Evolutionary conservation across 2,329 filamentous ascomycete genomes (phyloP).

Genomic region (Aspergillus carbonarius): DNA sequence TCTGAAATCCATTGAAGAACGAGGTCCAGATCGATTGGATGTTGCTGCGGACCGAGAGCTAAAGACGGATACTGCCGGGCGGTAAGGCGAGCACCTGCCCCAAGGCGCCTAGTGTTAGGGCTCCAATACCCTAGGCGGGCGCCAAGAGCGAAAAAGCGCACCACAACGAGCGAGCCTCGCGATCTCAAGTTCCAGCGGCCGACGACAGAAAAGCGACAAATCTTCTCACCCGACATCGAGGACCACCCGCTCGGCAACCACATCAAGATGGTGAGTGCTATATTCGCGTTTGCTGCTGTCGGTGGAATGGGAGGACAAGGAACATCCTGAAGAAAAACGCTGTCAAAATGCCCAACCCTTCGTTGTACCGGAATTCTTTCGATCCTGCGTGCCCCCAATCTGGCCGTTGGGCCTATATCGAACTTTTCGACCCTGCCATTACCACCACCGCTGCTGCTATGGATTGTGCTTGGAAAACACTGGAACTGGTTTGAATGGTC

Average conservation of each 20-base stretch:
- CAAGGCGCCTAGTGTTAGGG: conserved; percentile 40
- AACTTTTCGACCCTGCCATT: conserved; percentile 3
- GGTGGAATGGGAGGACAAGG: conserved; percentile 6
- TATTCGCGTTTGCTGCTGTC: conserved; percentile 12
- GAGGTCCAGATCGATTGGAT: not conserved
- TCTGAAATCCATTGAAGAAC: not conserved
- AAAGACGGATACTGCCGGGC: conserved; percentile 16
- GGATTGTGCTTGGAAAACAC: conserved; percentile 3
- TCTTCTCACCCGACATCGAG: conserved; percentile 41
- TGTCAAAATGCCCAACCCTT: conserved; percentile 1
- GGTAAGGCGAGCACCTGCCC: conserved; percentile 14
- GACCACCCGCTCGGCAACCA: conserved; percentile 44
- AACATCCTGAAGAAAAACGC: not conserved
- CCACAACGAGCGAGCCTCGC: conserved; percentile 32
- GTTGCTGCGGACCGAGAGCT: not conserved
- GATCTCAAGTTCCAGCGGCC: conserved; percentile 34
- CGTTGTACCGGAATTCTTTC: conserved; percentile 13
- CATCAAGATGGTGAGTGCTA: conserved; percentile 48
- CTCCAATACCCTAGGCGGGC: conserved; percentile 39
- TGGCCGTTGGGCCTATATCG: conserved; percentile 8
- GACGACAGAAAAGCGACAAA: conserved; percentile 40
- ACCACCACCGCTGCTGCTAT: not conserved
- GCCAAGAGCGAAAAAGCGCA: conserved; percentile 45
- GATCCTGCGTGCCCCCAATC: conserved; percentile 9
- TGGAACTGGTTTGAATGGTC: conserved; percentile 8